These are phyloP conservation scores for Oidiodendron maius DNA, from an alignment of 495 filamentous ascomycete species.

Conservation along the genomic window DNA sequence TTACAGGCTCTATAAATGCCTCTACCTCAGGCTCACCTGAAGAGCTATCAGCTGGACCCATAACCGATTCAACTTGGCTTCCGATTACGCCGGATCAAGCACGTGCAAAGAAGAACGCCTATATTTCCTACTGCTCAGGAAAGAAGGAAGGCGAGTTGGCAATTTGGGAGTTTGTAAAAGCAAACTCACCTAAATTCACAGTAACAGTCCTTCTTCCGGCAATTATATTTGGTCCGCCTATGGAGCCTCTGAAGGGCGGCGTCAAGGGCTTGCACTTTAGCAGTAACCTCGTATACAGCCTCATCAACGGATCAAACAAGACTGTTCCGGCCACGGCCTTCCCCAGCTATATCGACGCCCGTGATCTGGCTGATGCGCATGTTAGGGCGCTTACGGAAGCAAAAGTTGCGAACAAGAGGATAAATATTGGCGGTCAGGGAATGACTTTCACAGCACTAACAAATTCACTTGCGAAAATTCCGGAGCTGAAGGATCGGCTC, in stretches of 20 bases:
- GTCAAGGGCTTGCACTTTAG: constrained; percentile 28
- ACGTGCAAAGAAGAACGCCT: constrained; percentile 20
- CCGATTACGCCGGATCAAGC: constrained; percentile 27
- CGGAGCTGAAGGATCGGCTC: constrained; percentile 26
- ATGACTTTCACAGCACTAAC: constrained; percentile 31
- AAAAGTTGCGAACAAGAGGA: constrained; percentile 26
- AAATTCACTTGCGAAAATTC: constrained; percentile 26
- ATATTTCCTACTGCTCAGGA: constrained; percentile 29
- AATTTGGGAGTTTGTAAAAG: constrained; percentile 33
- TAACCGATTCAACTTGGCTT: too few relatives aligned
- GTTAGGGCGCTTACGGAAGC: constrained; percentile 26
- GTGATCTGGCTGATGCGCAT: constrained; percentile 34
- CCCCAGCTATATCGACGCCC: constrained; percentile 30
- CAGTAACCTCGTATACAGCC: constrained; percentile 24
- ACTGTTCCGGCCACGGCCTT: constrained; percentile 27
- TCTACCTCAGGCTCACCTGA: constrained; percentile 26
- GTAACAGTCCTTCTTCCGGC: constrained; percentile 31
- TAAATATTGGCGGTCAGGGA: constrained; percentile 26
- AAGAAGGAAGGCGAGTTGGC: constrained; percentile 32
- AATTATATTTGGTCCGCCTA: constrained; percentile 17
- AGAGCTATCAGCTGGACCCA: too few relatives aligned
- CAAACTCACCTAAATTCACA: constrained; percentile 27
- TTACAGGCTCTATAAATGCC: constrained; percentile 32
- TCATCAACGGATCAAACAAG: constrained; percentile 27
- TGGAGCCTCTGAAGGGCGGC: constrained; percentile 24